Percentiles rank a stretch among this genome's conserved stretches.
Evolutionary conservation across 2,329 filamentous ascomycete species (phyloP).

Genomic region (Aspergillus nomiae): DNA sequence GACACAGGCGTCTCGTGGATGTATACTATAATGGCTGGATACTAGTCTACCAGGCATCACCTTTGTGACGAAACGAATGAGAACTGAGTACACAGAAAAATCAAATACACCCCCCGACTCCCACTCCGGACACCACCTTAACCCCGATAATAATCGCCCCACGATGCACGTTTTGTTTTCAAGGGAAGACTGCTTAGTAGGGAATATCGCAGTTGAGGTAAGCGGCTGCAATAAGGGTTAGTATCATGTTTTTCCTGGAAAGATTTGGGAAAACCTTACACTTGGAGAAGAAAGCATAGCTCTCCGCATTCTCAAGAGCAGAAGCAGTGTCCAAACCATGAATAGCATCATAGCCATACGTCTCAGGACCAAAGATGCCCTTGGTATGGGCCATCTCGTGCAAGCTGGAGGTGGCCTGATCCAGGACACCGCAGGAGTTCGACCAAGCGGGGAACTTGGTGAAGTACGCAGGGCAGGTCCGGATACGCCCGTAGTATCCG

Average conservation of each 20-base stretch:
- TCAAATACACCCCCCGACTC: neutral
- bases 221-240: neutral
- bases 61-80: neutral
- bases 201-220: slow-evolving; percentile 1
- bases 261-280: neutral
- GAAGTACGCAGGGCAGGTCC: slow-evolving; percentile 7
- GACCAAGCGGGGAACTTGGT: slow-evolving; percentile 1
- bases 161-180: neutral
- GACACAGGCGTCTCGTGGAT: neutral
- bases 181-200: neutral
- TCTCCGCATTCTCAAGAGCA: slow-evolving; percentile 6
- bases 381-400: slow-evolving; percentile 10
- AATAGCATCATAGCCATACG: slow-evolving; percentile 3
- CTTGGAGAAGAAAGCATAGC: slow-evolving; percentile 9
- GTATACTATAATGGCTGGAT: neutral
- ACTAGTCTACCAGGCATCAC: too few species aligned
- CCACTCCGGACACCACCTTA: neutral
- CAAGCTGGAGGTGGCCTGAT: slow-evolving; percentile 4
- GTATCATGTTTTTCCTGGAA: neutral
- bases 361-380: slow-evolving; percentile 5
- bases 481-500: neutral
- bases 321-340: neutral
- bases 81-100: neutral
- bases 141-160: neutral
- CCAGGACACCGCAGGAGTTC: neutral